phyloP scores from a whole-genome alignment of 495 filamentous ascomycete species.

The Diplogelasinospora grovesii region DNA sequence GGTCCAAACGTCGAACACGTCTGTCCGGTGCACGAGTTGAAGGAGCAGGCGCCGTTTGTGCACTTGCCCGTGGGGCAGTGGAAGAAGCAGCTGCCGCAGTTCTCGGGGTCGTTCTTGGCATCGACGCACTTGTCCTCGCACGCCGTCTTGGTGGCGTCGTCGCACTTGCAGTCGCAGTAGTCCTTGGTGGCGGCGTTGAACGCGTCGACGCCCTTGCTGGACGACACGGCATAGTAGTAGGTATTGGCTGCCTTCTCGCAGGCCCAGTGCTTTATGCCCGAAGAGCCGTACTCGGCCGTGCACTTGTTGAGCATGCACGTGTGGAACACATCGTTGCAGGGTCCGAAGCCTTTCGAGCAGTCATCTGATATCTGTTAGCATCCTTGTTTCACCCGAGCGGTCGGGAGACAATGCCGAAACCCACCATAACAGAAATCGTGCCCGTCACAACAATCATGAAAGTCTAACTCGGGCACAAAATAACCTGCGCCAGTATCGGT shows the following conservation, averaged over 20 bases:
- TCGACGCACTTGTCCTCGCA: conserved; percentile 11
- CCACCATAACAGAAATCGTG: conserved; percentile 9
- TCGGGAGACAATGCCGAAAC: too few relatives aligned
- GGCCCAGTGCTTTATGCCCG: not conserved
- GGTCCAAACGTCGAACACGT: conserved; percentile 23
- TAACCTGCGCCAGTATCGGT: conserved; percentile 1
- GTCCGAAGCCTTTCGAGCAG: conserved; percentile 2
- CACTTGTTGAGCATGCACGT: conserved; percentile 5
- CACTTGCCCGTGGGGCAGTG: conserved; percentile 9
- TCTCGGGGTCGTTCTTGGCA: conserved; percentile 4
- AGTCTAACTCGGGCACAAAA: conserved; percentile 9
- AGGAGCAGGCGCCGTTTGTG: conserved; percentile 18
- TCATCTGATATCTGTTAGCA: too few relatives aligned
- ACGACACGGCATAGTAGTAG: conserved; percentile 3
- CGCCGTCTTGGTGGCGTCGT: conserved; percentile 1
- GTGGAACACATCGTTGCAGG: conserved; percentile 11
- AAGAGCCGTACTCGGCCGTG: not conserved
- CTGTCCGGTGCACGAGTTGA: conserved; percentile 8
- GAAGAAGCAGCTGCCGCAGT: conserved; percentile 8
- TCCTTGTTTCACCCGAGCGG: too few relatives aligned
- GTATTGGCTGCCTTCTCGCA: conserved; percentile 4
- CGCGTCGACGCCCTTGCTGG: not conserved
- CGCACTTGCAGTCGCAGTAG: conserved; percentile 9
- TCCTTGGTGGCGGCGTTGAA: not conserved
- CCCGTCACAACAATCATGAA: conserved; percentile 4